These are phyloP conservation scores for Arachnomyces sp. DNA, from an alignment of 2,329 filamentous ascomycete species.

Conservation along the genomic window DNA sequence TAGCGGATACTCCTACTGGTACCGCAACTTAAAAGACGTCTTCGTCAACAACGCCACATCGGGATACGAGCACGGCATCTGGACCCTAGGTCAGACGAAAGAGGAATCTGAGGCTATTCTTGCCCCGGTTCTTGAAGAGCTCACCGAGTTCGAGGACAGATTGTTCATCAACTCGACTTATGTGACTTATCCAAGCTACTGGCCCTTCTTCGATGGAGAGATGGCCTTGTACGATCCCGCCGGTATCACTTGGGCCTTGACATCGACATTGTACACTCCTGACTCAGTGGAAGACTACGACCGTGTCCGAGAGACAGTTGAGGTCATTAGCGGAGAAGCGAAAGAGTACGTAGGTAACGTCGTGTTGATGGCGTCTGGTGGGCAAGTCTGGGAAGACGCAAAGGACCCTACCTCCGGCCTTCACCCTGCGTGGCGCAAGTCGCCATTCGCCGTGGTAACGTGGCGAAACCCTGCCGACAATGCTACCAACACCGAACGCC, in stretches of 20 bases:
- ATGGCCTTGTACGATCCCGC: slow-evolving; percentile 19
- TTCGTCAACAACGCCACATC: no score
- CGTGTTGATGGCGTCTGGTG: slow-evolving; percentile 28
- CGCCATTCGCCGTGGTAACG: slow-evolving; percentile 28
- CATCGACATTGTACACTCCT: slow-evolving; percentile 20
- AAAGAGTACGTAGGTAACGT: no score
- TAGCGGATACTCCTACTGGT: slow-evolving; percentile 25
- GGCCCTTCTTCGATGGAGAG: slow-evolving; percentile 20
- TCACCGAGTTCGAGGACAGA: slow-evolving; percentile 15
- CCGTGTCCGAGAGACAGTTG: slow-evolving; percentile 13
- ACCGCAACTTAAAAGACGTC: slow-evolving; percentile 14
- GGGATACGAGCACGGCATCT: slow-evolving; percentile 21
- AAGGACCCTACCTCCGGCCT: slow-evolving; percentile 40
- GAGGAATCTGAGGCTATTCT: slow-evolving; percentile 14
- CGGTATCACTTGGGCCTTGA: slow-evolving; percentile 15
- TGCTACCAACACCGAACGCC: no score
- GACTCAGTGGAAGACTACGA: slow-evolving; percentile 15
- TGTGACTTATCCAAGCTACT: slow-evolving; percentile 17
- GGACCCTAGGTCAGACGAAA: slow-evolving; percentile 17
- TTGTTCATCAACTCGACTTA: slow-evolving; percentile 22
- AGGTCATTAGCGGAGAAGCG: slow-evolving; percentile 15
- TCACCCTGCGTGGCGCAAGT: slow-evolving; percentile 46
- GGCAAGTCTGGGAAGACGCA: slow-evolving; percentile 28
- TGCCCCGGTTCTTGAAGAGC: slow-evolving; percentile 12
- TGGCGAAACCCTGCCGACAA: slow-evolving; percentile 14